Evolutionary conservation across 2,329 filamentous ascomycete species (phyloP).

Genomic region (Triangularia setosa): DNA sequence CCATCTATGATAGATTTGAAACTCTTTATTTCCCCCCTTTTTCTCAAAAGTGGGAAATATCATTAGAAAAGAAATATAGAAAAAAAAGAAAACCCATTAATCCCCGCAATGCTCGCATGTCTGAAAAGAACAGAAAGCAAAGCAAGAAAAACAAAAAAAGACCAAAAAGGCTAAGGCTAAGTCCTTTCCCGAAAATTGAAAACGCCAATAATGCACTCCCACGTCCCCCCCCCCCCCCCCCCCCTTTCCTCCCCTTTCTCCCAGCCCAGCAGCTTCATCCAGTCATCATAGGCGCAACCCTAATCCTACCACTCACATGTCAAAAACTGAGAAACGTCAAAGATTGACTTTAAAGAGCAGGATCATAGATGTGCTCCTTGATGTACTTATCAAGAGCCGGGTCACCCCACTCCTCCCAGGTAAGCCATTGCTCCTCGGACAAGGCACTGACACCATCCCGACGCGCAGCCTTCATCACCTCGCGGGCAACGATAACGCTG

Average conservation of each 20-base stretch:
- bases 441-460: constrained; percentile 71
- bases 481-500: constrained; percentile 77
- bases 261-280: background rate
- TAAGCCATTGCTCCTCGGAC: constrained; percentile 64
- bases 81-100: background rate
- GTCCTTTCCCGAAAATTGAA: background rate
- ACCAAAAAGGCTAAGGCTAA: background rate
- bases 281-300: background rate
- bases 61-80: background rate
- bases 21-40: background rate
- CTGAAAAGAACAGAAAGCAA: background rate
- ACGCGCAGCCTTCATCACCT: constrained; percentile 90
- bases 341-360: constrained; percentile 29
- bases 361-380: constrained; percentile 58
- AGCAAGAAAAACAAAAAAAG: constrained; percentile 1
- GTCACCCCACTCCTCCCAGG: constrained; percentile 70
- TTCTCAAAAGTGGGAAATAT: background rate
- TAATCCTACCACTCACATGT: background rate
- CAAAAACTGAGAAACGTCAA: background rate
- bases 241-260: no score
- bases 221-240: background rate
- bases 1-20: background rate
- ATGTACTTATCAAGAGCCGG: constrained; percentile 58
- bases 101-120: background rate
- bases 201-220: background rate